Evolutionary conservation across 2,329 filamentous ascomycete genomes (phyloP).

Genomic region (Talaromyces islandicus): DNA sequence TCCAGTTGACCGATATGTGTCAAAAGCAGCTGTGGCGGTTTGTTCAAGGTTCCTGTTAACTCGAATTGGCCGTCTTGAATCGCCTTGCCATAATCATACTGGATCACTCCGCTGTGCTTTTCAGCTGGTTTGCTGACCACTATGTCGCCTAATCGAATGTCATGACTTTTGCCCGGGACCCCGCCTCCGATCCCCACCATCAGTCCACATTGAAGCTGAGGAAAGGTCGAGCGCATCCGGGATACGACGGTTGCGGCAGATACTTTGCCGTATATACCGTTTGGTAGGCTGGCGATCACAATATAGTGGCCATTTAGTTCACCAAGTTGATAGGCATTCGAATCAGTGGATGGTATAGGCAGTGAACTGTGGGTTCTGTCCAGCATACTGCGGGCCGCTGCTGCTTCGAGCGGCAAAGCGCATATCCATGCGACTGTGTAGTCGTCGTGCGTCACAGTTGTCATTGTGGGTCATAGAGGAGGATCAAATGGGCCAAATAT

Average conservation of each 20-base stretch:
- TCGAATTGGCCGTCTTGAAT: slow-evolving; percentile 2
- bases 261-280: background rate
- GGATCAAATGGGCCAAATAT: background rate
- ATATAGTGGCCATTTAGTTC: slow-evolving; percentile 9
- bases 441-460: background rate
- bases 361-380: background rate
- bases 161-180: background rate
- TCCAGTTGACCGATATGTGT: background rate
- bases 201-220: slow-evolving; percentile 8
- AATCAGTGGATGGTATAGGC: background rate
- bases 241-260: slow-evolving; percentile 2
- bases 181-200: slow-evolving; percentile 4
- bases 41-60: background rate
- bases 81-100: slow-evolving; percentile 1
- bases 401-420: background rate
- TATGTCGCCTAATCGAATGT: slow-evolving; percentile 15
- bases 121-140: slow-evolving; percentile 12
- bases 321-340: background rate
- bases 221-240: slow-evolving; percentile 11
- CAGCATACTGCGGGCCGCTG: background rate
- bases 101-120: background rate
- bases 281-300: slow-evolving; percentile 10
- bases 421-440: slow-evolving; percentile 1
- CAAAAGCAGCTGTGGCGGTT: background rate
- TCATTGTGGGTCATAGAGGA: background rate